Evolutionary conservation across 1,284 basidiomycete genomes (phyloP).

Genomic region (Mycena sp.): DNA sequence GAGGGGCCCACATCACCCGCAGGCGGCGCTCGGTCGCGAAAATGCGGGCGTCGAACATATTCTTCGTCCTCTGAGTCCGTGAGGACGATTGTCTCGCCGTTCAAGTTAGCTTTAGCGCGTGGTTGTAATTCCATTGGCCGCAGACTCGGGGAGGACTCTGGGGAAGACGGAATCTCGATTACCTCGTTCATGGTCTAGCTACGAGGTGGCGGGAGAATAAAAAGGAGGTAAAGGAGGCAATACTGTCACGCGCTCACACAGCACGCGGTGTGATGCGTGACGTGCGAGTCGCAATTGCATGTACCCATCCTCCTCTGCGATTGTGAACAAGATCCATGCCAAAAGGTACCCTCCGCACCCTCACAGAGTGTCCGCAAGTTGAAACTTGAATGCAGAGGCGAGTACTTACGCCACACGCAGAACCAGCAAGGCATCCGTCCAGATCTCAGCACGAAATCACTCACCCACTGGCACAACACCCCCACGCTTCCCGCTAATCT

Average conservation of each 20-base stretch:
- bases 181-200: constrained; percentile 17
- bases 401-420: constrained; percentile 70
- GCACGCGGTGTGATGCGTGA: too few species aligned
- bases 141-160: constrained; percentile 29
- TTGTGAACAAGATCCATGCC: constrained; percentile 52
- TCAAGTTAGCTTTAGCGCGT: constrained; percentile 1
- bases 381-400: constrained; percentile 54
- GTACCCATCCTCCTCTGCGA: background rate
- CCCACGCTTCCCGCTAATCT: constrained; percentile 54
- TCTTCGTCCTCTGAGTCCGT: constrained; percentile 41
- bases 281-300: too few species aligned
- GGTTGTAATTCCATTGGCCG: background rate
- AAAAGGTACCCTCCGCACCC: constrained; percentile 47
- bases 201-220: background rate
- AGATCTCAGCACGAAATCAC: constrained; percentile 33
- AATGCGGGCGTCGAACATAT: background rate
- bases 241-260: background rate
- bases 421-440: constrained; percentile 54
- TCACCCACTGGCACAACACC: constrained; percentile 34
- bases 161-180: constrained; percentile 40
- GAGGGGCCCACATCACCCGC: constrained; percentile 15
- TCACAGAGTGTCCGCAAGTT: background rate
- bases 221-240: too few species aligned
- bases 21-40: constrained; percentile 25
- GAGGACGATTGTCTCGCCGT: constrained; percentile 38